Evolutionary conservation across 2,329 filamentous ascomycete species (phyloP).

Genomic region (Neodidymelliopsis sp.): DNA sequence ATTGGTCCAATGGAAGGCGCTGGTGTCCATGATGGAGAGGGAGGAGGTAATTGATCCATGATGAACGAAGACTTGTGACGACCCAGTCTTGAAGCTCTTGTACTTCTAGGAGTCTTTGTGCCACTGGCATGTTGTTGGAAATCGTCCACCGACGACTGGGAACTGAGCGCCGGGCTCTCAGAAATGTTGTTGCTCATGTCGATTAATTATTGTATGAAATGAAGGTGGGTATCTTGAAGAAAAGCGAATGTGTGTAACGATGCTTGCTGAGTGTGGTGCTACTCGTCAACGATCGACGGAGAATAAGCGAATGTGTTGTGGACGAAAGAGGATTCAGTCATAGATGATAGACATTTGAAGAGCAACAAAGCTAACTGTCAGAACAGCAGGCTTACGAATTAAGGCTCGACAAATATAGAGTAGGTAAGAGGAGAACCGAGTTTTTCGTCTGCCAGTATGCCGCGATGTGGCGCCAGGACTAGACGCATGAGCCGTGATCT

Average conservation of each 20-base stretch:
- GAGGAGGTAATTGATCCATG: slow-evolving; percentile 23
- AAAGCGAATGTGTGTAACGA: slow-evolving; percentile 8
- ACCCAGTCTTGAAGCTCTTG: slow-evolving; percentile 17
- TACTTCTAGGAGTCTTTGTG: slow-evolving; percentile 14
- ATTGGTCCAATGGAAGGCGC: slow-evolving; percentile 16
- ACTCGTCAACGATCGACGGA: slow-evolving; percentile 16
- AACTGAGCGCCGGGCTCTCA: slow-evolving; percentile 15
- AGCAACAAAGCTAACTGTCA: slow-evolving; percentile 11
- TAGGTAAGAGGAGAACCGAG: slow-evolving; percentile 19
- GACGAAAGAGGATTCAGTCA: slow-evolving; percentile 7
- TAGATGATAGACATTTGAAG: slow-evolving; percentile 12
- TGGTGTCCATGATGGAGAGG: slow-evolving; percentile 19
- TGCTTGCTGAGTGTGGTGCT: slow-evolving; percentile 1
- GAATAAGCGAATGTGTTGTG: slow-evolving; percentile 13
- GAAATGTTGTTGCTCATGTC: slow-evolving; percentile 17
- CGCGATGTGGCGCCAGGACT: slow-evolving; percentile 17
- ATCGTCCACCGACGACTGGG: slow-evolving; percentile 15
- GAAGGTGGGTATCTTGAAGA: slow-evolving; percentile 2
- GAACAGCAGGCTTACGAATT: slow-evolving; percentile 3
- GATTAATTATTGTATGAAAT: not conserved
- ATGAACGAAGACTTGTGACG: slow-evolving; percentile 23
- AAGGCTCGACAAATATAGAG: slow-evolving; percentile 19
- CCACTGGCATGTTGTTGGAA: slow-evolving; percentile 10
- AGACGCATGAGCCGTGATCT: slow-evolving; percentile 10
- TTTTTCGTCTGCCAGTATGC: slow-evolving; percentile 11